Percentiles rank a stretch among this genome's conserved stretches.
These are phyloP conservation scores for Neurospora tetraspora DNA, from an alignment of 495 filamentous ascomycete species.

Conservation along the genomic window DNA sequence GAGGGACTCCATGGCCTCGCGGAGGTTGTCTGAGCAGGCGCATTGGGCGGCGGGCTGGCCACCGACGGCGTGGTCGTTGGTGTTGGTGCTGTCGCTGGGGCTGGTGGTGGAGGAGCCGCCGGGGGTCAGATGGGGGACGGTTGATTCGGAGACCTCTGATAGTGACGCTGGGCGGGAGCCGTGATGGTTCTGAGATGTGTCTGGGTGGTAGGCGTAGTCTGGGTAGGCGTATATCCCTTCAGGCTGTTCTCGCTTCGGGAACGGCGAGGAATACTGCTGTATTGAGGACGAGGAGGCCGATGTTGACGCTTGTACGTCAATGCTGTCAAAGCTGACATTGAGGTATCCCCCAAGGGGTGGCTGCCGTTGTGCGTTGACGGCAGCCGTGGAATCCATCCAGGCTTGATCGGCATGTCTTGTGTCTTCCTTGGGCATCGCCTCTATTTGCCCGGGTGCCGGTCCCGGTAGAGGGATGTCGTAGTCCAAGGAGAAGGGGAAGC, in stretches of 20 bases:
- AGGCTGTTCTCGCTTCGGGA: background rate
- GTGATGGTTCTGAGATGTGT: background rate
- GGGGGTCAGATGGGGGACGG: background rate
- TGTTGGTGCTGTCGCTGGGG: background rate
- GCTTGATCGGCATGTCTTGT: background rate
- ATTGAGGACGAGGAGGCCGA: background rate
- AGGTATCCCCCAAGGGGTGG: background rate
- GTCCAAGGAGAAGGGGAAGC: background rate
- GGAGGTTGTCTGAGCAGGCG: conserved; percentile 30
- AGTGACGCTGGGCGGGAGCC: background rate
- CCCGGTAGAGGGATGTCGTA: background rate
- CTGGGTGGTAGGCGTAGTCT: background rate
- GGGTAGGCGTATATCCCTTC: background rate
- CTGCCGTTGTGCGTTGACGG: background rate
- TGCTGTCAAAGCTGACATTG: background rate
- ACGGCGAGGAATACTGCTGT: background rate
- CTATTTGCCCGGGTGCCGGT: background rate
- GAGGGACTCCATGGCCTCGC: conserved; percentile 36
- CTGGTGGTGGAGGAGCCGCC: background rate
- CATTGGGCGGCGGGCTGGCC: conserved; percentile 12
- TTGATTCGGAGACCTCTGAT: background rate
- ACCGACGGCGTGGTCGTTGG: background rate
- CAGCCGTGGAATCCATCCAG: background rate
- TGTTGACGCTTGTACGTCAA: background rate
- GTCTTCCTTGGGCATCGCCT: background rate